A percentile compares a stretch with the other conserved stretches of the same genome.
Evolutionary conservation across 768 basidiomycete species (phyloP).

Genomic region (Podaxis sp.): DNA sequence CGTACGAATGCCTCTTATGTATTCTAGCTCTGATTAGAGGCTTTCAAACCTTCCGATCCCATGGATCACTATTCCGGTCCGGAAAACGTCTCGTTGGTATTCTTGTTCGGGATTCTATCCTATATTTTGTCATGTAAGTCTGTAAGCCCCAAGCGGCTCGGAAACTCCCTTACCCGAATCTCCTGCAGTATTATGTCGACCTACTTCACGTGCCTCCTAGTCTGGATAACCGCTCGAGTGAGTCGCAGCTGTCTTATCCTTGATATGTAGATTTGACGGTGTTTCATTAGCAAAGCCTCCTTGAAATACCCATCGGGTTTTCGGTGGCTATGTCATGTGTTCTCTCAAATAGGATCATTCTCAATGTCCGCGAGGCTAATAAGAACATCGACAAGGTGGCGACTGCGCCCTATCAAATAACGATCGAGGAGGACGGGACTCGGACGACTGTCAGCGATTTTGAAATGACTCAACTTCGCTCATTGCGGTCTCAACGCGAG

Average conservation of each 20-base stretch:
- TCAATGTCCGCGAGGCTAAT: constrained; percentile 50
- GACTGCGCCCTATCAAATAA: constrained; percentile 1
- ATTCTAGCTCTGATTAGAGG: constrained; percentile 48
- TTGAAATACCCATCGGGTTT: constrained; percentile 59
- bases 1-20: constrained; percentile 53
- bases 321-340: constrained; percentile 57
- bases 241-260: constrained; percentile 17
- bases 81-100: constrained; percentile 45
- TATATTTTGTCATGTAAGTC: constrained; percentile 57
- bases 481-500: constrained; percentile 18
- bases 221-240: constrained; percentile 37
- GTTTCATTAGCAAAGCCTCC: constrained; percentile 29
- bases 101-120: constrained; percentile 53
- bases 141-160: not conserved
- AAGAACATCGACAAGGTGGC: constrained; percentile 21
- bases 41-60: constrained; percentile 38
- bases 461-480: constrained; percentile 26
- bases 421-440: constrained; percentile 14
- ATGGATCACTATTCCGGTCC: constrained; percentile 35
- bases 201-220: constrained; percentile 48
- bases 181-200: constrained; percentile 50
- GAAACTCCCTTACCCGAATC: not conserved
- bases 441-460: constrained; percentile 20
- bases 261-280: not conserved
- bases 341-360: constrained; percentile 52